A percentile compares a stretch with the other conserved stretches of the same genome.
phyloP scores from a whole-genome alignment of 2,329 filamentous ascomycete species.

The Aspergillaceae sp. region DNA sequence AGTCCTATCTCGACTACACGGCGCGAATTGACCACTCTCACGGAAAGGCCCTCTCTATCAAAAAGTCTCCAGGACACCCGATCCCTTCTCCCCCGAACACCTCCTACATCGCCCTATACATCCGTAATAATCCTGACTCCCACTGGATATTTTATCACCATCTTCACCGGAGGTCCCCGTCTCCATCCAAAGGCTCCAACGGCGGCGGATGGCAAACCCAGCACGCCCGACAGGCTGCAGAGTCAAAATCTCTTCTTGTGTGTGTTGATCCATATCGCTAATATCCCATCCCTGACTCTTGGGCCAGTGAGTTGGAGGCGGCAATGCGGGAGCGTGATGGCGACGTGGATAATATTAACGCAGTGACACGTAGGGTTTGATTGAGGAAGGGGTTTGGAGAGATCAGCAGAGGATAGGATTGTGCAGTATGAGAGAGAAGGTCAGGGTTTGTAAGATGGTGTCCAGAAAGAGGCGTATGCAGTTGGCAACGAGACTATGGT shows the following conservation, averaged over 20 bases:
- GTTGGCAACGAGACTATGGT: background rate
- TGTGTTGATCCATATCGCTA: background rate
- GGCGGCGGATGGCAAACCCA: background rate
- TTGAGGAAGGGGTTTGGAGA: background rate
- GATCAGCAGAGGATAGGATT: background rate
- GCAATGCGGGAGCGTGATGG: background rate
- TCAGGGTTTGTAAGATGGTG: background rate
- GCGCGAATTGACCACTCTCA: background rate
- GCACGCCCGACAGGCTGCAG: background rate
- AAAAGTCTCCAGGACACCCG: background rate
- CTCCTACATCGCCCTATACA: conserved; percentile 19
- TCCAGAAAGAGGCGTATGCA: background rate
- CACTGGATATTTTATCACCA: no score
- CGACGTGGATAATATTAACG: background rate
- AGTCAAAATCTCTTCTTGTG: background rate
- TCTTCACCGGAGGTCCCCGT: no score
- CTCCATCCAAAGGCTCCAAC: background rate
- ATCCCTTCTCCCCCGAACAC: conserved; percentile 3
- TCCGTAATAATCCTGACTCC: conserved; percentile 2
- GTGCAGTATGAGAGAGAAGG: background rate
- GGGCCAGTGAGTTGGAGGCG: background rate
- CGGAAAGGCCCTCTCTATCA: background rate
- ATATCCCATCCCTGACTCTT: background rate
- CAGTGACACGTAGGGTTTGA: background rate
- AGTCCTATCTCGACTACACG: background rate